Conservation (phyloP, 1,284 basidiomycete species). For the Amylostereum areolatum region DNA sequence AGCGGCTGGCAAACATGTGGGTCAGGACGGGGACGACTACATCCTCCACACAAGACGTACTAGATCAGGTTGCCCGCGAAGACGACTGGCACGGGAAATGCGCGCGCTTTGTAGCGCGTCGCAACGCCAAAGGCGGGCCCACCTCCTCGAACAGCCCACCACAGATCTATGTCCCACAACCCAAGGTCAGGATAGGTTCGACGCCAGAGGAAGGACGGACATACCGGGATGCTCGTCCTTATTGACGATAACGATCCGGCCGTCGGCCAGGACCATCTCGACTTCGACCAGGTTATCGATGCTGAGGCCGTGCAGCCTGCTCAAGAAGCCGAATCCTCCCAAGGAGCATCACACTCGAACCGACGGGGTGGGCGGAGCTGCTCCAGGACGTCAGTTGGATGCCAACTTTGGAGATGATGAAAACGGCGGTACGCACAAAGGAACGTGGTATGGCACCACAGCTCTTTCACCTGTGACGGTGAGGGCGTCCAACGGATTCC, state of each 20-base stretch:
- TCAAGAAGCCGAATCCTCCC: constrained; percentile 87
- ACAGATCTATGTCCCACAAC: constrained; percentile 51
- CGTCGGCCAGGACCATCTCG: constrained; percentile 80
- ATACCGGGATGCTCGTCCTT: constrained; percentile 61
- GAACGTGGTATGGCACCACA: constrained; percentile 77
- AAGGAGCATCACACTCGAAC: constrained; percentile 82
- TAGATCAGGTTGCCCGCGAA: constrained; percentile 90
- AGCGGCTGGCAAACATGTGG: constrained; percentile 54
- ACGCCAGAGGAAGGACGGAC: constrained; percentile 9
- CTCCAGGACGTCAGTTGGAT: neutral
- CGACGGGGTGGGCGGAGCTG: constrained; percentile 71
- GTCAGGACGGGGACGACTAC: neutral
- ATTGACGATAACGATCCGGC: constrained; percentile 65
- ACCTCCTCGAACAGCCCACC: constrained; percentile 87
- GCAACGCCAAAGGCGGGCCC: constrained; percentile 81
- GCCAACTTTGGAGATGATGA: constrained; percentile 9
- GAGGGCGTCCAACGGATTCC: constrained; percentile 58
- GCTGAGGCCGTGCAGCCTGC: constrained; percentile 77
- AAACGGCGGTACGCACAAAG: constrained; percentile 49
- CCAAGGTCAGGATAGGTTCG: neutral
- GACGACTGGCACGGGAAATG: constrained; percentile 82
- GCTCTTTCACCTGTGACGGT: constrained; percentile 42
- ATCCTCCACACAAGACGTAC: constrained; percentile 32
- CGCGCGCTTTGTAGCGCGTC: constrained; percentile 82
- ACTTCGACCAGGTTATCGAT: constrained; percentile 84